phyloP scores from a whole-genome alignment of 768 basidiomycete species.

The Hydnomerulius pinastri region DNA sequence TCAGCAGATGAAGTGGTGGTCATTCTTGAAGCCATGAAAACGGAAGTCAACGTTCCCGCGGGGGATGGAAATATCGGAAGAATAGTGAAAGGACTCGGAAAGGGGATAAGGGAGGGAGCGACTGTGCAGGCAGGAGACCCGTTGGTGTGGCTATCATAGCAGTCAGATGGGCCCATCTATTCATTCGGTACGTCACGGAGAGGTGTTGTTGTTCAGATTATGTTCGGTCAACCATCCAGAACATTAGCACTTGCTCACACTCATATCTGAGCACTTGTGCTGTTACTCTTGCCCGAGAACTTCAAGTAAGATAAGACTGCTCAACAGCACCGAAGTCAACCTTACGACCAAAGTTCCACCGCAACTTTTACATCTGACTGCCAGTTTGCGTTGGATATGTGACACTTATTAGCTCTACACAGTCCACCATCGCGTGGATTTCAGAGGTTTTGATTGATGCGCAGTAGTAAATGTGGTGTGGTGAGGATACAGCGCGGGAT shows the following conservation, averaged over 20 bases:
- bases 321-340: too few species aligned
- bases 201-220: too few species aligned
- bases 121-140: constrained; percentile 49
- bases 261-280: too few species aligned
- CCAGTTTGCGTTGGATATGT: too few species aligned
- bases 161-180: not conserved
- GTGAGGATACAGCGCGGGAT: constrained; percentile 14
- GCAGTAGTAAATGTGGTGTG: constrained; percentile 17
- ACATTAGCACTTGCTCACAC: too few species aligned
- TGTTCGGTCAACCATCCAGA: too few species aligned
- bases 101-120: constrained; percentile 44
- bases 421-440: constrained; percentile 13
- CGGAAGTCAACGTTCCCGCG: constrained; percentile 51
- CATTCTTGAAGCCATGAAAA: constrained; percentile 69
- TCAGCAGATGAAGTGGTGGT: constrained; percentile 45
- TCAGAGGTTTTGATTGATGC: constrained; percentile 26
- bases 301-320: too few species aligned
- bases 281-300: too few species aligned
- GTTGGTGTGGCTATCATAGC: constrained; percentile 36
- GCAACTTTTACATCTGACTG: too few species aligned
- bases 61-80: constrained; percentile 48
- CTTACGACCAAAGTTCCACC: too few species aligned
- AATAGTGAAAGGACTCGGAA: constrained; percentile 40
- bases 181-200: too few species aligned
- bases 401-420: constrained; percentile 6